A percentile compares a stretch with the other conserved stretches of the same genome.
Conservation (phyloP, 768 basidiomycete genomes). For the Boletus eberwhitei region DNA sequence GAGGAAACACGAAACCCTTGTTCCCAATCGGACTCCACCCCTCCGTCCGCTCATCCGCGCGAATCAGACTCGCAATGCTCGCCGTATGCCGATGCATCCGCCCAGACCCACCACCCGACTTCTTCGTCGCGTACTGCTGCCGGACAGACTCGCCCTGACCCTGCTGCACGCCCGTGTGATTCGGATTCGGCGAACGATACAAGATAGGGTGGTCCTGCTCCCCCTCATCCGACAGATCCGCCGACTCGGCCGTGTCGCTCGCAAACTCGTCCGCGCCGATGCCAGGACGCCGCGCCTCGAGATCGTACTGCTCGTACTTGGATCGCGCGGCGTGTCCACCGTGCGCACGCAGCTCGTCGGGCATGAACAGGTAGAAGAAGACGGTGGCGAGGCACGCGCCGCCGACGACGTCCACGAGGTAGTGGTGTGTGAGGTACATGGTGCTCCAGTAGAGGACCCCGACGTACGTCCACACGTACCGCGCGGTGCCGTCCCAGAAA, state of each 20-base stretch:
- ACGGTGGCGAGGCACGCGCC: constrained; percentile 88
- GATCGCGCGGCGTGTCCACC: constrained; percentile 39
- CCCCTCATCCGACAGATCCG: constrained; percentile 59
- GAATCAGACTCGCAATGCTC: constrained; percentile 78
- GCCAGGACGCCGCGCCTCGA: constrained; percentile 48
- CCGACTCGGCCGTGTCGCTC: constrained; percentile 40
- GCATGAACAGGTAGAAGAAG: constrained; percentile 86
- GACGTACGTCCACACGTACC: constrained; percentile 78
- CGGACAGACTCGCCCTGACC: background rate
- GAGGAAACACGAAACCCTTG: constrained; percentile 50
- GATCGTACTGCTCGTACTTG: constrained; percentile 77
- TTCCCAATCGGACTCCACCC: constrained; percentile 75
- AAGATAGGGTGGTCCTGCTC: constrained; percentile 62
- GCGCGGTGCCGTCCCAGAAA: constrained; percentile 79
- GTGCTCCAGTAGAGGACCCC: constrained; percentile 94
- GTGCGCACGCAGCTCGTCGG: constrained; percentile 66
- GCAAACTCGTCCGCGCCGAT: constrained; percentile 31
- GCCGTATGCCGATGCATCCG: constrained; percentile 75
- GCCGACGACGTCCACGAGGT: constrained; percentile 95
- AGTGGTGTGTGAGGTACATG: constrained; percentile 98
- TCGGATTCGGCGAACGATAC: constrained; percentile 60
- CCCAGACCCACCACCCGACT: constrained; percentile 13
- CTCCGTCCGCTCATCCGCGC: constrained; percentile 71
- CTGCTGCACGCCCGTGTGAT: background rate
- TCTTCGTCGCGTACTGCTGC: constrained; percentile 7